These are phyloP conservation scores for Pestalotiopsis sp. DNA, from an alignment of 2,329 filamentous ascomycete genomes.

Conservation along the genomic window DNA sequence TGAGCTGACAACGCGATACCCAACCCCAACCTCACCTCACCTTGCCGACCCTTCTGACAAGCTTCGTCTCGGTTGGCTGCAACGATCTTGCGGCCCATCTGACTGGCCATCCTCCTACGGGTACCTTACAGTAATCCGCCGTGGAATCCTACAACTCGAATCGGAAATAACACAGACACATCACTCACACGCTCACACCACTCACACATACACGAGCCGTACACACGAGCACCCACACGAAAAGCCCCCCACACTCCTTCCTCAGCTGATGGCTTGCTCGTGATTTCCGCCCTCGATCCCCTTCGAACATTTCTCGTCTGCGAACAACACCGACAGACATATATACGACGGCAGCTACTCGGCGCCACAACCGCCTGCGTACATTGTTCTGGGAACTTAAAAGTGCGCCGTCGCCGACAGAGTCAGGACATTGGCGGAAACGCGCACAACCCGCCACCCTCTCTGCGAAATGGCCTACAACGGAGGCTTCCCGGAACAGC, in stretches of 20 bases:
- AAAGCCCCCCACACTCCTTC: background rate
- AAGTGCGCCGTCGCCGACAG: background rate
- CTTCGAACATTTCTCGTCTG: background rate
- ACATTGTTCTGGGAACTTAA: background rate
- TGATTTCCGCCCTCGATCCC: background rate
- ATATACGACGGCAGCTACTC: background rate
- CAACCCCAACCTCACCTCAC: background rate
- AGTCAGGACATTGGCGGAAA: background rate
- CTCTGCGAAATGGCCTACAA: slow-evolving; percentile 54
- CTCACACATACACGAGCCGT: background rate
- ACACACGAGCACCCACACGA: background rate
- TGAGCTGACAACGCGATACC: background rate
- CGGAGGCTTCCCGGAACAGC: slow-evolving; percentile 48
- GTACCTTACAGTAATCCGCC: slow-evolving; percentile 3
- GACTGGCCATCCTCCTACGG: background rate
- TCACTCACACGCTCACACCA: background rate
- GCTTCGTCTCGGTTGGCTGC: background rate
- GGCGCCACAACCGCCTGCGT: background rate
- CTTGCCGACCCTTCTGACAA: background rate
- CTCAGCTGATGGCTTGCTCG: slow-evolving; percentile 1
- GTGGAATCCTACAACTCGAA: background rate
- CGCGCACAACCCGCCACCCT: slow-evolving; percentile 6
- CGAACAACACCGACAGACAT: background rate
- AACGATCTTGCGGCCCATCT: background rate
- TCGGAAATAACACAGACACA: background rate